Evolutionary conservation across 2,329 filamentous ascomycete genomes (phyloP).

Genomic region (Diaporthe eres): DNA sequence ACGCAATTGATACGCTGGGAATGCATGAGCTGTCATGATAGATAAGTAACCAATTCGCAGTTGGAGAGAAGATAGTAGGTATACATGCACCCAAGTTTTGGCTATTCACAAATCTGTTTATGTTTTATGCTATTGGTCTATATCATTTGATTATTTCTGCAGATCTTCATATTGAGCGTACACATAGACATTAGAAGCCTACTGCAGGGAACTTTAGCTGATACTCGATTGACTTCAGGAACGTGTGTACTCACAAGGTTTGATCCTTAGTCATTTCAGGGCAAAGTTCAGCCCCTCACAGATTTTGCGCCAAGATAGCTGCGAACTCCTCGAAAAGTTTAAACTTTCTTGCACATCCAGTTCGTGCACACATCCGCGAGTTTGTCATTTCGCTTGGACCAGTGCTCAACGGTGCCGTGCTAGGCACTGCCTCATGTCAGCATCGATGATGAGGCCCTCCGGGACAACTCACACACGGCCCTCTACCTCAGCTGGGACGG

Average conservation of each 20-base stretch:
- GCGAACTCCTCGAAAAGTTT: conserved; percentile 1
- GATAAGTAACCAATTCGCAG: neutral
- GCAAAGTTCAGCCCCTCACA: neutral
- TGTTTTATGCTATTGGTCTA: too few species aligned
- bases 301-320: neutral
- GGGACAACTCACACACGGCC: neutral
- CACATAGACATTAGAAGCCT: neutral
- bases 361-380: neutral
- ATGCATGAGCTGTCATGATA: neutral
- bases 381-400: conserved; percentile 12
- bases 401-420: conserved; percentile 7
- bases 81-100: neutral
- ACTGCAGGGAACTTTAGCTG: neutral
- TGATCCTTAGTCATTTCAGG: neutral
- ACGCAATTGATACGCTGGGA: neutral
- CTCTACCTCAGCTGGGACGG: conserved; percentile 24
- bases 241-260: neutral
- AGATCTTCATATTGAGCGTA: too few species aligned
- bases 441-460: neutral
- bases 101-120: neutral
- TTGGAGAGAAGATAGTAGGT: neutral
- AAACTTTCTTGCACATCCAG: neutral
- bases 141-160: neutral
- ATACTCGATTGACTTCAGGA: neutral
- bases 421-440: conserved; percentile 18